Evolutionary conservation across 495 filamentous ascomycete genomes (phyloP).

Genomic region (Penicillium paxilli): DNA sequence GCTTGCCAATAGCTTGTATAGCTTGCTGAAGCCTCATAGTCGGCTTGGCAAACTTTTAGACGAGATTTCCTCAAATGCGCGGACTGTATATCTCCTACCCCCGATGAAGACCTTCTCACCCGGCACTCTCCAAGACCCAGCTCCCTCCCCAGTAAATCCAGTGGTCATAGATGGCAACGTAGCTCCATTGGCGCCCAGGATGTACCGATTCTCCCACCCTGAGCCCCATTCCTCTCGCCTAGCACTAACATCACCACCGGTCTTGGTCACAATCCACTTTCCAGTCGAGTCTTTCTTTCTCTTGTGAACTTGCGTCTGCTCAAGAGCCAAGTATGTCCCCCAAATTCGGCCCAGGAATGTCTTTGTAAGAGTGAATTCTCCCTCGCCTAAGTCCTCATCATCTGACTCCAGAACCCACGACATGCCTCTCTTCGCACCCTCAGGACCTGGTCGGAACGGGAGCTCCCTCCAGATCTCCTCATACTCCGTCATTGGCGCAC

Average conservation of each 20-base stretch:
- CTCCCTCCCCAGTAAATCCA: slow-evolving; percentile 20
- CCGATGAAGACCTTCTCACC: slow-evolving; percentile 26
- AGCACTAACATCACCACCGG: slow-evolving; percentile 34
- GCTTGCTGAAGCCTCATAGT: neutral
- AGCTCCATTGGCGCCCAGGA: slow-evolving; percentile 18
- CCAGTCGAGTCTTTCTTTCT: slow-evolving; percentile 15
- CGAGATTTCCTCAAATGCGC: slow-evolving; percentile 34
- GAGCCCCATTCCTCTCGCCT: slow-evolving; percentile 37
- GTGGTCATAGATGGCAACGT: slow-evolving; percentile 26
- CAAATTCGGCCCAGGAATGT: slow-evolving; percentile 40
- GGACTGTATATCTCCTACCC: slow-evolving; percentile 32
- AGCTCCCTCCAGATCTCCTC: slow-evolving; percentile 44
- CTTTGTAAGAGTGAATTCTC: slow-evolving; percentile 25
- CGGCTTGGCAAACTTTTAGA: neutral
- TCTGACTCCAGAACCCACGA: slow-evolving; percentile 41
- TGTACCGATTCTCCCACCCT: slow-evolving; percentile 31
- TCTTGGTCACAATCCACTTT: slow-evolving; percentile 20
- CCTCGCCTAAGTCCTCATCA: slow-evolving; percentile 16
- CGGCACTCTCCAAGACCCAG: slow-evolving; percentile 15
- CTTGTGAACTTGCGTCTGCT: slow-evolving; percentile 27
- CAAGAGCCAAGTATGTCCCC: slow-evolving; percentile 38
- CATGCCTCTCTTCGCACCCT: slow-evolving; percentile 21
- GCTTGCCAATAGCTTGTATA: neutral
- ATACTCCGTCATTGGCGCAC: slow-evolving; percentile 33
- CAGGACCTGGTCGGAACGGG: slow-evolving; percentile 22